Evolutionary conservation across 192 early-diverging fungal genomes (phyloP), one percentile per base, ranked within the genome.

Genomic region (Dimargaris xerosporica): DNA sequence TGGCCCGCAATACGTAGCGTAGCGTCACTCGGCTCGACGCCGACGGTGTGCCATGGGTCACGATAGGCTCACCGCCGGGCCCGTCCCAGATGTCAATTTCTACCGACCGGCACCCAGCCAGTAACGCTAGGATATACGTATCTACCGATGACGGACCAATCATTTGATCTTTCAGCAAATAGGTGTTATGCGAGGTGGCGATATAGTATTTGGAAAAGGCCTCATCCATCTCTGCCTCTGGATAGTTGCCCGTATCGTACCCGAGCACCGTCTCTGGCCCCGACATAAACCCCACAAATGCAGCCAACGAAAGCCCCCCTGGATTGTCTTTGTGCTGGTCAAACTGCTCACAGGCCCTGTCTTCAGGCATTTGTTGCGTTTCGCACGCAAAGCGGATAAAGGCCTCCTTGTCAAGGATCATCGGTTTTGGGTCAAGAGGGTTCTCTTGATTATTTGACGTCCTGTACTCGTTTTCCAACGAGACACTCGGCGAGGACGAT

Each of bases 1-100:
- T 91, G 3, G 86, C 89, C 52, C 87, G 82, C 30, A 94, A 78
- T 2, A 83, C 91, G 65, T 93, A 90, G 23, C 78, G 77, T 65
- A 96, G 90, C 62, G 83, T 70, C 28, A 96, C 87, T 55, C 82
- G 78, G 2, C 83, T 79, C 10, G 90, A 91, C 85, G 91, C 69
- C 3, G 92, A 91, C 7, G 34, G 34, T 56, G 78, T 75, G 1
- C 91, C 91, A 65, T 96, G 93, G 50, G 83, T 89, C 23, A 94
- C 82, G 6, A 90, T 63, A 16, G 91, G 90, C 52, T 81, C 74
- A 7, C 34, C 34, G 23, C 82, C 85, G 54, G 81, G 79, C 12
- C 91, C 90, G 73, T 96, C 91, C 81, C 89, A 94, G 64, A 88
- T 89, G 70, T 96, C 93, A 51, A 94, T 86, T 72, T 94, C 91